Percentiles rank a stretch among this genome's conserved stretches.
These are phyloP conservation scores for Sapria himalayana DNA, from an alignment of 345 rosid genomes.

Conservation along the genomic window DNA sequence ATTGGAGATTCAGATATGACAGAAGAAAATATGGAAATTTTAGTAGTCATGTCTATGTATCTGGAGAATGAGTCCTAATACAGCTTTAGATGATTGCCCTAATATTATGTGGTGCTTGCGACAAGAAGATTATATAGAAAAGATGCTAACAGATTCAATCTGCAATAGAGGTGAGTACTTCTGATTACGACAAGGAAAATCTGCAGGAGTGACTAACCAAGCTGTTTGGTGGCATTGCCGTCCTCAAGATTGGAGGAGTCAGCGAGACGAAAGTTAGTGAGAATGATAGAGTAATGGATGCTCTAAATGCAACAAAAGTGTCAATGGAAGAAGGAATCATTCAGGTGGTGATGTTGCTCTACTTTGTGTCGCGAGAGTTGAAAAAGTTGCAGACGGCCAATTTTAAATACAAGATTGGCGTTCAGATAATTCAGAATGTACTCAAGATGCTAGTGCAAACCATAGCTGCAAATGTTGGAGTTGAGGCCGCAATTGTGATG, in stretches of 20 bases:
- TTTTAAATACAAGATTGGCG: constrained; percentile 15
- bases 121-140: too few species aligned
- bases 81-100: too few species aligned
- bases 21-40: too few species aligned
- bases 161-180: constrained; percentile 15
- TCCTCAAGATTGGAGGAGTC: constrained; percentile 12
- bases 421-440: constrained; percentile 16
- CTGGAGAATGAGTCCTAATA: too few species aligned
- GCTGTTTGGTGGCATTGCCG: constrained; percentile 13
- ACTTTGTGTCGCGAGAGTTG: constrained; percentile 14
- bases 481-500: constrained; percentile 26
- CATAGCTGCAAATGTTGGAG: constrained; percentile 23
- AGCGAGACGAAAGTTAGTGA: constrained; percentile 15
- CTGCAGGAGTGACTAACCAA: constrained; percentile 11
- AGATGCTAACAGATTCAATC: constrained; percentile 14
- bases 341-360: constrained; percentile 16
- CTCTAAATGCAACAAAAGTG: constrained; percentile 16
- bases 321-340: constrained; percentile 17
- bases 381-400: constrained; percentile 11
- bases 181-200: constrained; percentile 14
- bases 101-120: too few species aligned
- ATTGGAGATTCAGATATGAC: too few species aligned
- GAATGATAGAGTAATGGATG: constrained; percentile 14
- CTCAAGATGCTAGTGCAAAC: constrained; percentile 19
- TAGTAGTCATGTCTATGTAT: too few species aligned